Base-by-base conservation (phyloP, 805 yeast species). In the Lachancea fermentati region DNA sequence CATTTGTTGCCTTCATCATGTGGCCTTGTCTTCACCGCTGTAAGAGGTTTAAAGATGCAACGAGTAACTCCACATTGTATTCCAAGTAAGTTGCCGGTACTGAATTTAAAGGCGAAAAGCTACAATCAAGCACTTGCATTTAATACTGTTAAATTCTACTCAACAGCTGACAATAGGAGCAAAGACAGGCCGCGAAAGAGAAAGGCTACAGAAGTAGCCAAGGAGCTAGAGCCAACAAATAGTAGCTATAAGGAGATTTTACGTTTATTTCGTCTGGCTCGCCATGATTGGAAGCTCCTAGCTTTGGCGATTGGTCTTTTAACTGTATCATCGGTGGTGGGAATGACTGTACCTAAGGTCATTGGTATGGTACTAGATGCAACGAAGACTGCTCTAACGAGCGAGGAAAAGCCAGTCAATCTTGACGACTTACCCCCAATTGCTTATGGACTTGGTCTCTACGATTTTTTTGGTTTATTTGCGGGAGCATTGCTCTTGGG, bases 401-500 rank as follows among this genome's bases (percentile, higher is more conserved):
- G 47, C 9, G 32, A 51, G 24, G 53, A 52, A 11, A 62, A 57
- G 19, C 45, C 44, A 6, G 59, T 63, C 16, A 30, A 32, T 17
- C 39, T 51, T 32, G 63, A 60, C 1, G 50, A 63, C 26, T 42
- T 62, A 28, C 65, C 65, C 12, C 54, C 58, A 15, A 59, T 63
- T n/a, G 53, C 50, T 3, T 69, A 71, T 36, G 87, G 87, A 0
- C 58, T 83, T 6, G 69, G 82, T 0, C 67, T 76, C n/a, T 54
- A 66, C 29, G 71, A 75, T 36, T 89, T 91, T 56, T 76, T 84
- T 48, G 57, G 69, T 0, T 75, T 74, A 0, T 60, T 85, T 19
- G 77, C 76, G 5, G 69, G 68, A 2, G 61, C 85, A 2, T 81
- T 87, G 54, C 51, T 75, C 0, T 49, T 78, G 3, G 95, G 95